A percentile compares a stretch with the other conserved stretches of the same genome.
These are phyloP conservation scores for Porphyra umbilicalis DNA, from an alignment of 31 red algal genomes.

Conservation along the genomic window DNA sequence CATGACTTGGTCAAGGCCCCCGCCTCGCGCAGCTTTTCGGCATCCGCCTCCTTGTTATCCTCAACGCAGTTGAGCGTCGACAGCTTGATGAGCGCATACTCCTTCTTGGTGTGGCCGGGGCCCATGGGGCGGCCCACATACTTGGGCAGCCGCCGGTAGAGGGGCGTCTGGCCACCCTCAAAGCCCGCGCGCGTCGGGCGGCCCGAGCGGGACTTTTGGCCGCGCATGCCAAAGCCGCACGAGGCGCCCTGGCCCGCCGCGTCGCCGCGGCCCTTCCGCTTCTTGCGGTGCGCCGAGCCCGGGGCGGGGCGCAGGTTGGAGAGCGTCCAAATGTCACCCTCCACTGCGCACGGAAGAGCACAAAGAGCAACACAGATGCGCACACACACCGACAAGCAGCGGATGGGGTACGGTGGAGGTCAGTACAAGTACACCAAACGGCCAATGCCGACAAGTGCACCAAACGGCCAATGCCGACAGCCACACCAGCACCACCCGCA, in stretches of 20 bases:
- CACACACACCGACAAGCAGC: too few relatives aligned
- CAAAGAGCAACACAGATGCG: background rate
- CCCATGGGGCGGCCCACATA: constrained; percentile 94
- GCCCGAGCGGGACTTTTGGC: constrained; percentile 94
- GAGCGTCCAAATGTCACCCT: constrained; percentile 36
- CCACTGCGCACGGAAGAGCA: background rate
- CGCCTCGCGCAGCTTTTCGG: constrained; percentile 43
- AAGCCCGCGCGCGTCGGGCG: constrained; percentile 82
- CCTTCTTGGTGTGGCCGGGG: constrained; percentile 76
- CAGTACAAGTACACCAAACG: too few relatives aligned
- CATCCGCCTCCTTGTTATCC: constrained; percentile 58
- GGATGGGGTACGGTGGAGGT: too few relatives aligned
- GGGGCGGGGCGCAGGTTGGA: constrained; percentile 74
- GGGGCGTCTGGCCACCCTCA: constrained; percentile 98
- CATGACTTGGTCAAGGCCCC: constrained; percentile 81
- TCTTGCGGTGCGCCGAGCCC: constrained; percentile 82
- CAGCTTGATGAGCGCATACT: constrained; percentile 88
- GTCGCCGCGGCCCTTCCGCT: constrained; percentile 91
- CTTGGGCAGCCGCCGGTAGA: constrained; percentile 95
- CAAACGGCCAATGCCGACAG: too few relatives aligned
- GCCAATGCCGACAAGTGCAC: too few relatives aligned
- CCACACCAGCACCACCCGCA: too few relatives aligned
- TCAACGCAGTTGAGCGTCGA: constrained; percentile 63
- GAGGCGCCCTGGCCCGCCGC: constrained; percentile 86
- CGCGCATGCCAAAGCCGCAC: constrained; percentile 95